A percentile compares a stretch with the other conserved stretches of the same genome.
Conservation (phyloP, 495 filamentous ascomycete genomes). For the Penicillium cataractarum region DNA sequence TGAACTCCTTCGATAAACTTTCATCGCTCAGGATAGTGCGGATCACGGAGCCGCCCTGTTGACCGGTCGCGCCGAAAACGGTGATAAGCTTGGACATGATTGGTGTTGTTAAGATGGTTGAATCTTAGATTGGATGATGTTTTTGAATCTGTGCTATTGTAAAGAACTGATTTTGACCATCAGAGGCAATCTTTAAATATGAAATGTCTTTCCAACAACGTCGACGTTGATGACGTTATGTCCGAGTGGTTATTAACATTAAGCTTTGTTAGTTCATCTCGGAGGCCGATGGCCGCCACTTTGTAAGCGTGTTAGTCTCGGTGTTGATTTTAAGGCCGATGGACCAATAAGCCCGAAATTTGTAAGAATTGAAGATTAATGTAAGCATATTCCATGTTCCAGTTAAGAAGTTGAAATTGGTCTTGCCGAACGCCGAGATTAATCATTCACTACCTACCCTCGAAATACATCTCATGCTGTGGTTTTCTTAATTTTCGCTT, state of each 20-base stretch:
- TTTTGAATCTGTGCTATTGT: not conserved
- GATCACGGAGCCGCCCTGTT: slow-evolving; percentile 63
- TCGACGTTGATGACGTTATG: not conserved
- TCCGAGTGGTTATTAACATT: not conserved
- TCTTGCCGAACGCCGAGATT: not conserved
- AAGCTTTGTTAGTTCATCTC: not conserved
- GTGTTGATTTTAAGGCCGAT: not conserved
- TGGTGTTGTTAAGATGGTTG: not conserved
- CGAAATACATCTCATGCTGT: no score
- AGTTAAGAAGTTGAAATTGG: no score
- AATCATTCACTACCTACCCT: not conserved
- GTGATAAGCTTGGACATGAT: slow-evolving; percentile 55
- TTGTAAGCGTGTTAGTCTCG: not conserved
- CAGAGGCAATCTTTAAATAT: not conserved
- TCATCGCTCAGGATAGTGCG: slow-evolving; percentile 53
- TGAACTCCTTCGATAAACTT: slow-evolving; percentile 49
- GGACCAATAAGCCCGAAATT: not conserved
- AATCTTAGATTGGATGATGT: not conserved
- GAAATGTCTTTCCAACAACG: no score
- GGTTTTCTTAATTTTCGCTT: no score
- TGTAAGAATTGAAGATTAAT: not conserved
- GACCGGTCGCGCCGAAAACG: slow-evolving; percentile 66
- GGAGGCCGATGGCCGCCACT: not conserved
- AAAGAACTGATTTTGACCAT: not conserved
- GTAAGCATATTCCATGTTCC: not conserved